Evolutionary conservation across 2,329 filamentous ascomycete genomes (phyloP), one percentile per base, ranked within the genome.

Genomic region (Byssoonygena ceratinophila): DNA sequence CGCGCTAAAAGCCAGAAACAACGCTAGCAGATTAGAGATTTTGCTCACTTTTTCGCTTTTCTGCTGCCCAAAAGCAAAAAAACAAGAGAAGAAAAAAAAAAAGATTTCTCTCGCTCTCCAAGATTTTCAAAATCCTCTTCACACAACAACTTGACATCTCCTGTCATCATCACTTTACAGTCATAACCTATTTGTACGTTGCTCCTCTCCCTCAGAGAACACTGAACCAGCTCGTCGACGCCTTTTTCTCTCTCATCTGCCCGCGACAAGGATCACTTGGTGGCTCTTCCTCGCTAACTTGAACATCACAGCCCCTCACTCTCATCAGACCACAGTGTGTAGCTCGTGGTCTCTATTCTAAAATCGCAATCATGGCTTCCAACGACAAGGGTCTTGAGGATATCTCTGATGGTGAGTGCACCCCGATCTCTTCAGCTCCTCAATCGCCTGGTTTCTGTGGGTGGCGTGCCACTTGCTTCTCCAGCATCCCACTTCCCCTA

Each of bases 341-440:
- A 73, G 84, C 83, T 85, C 87, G 85, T 81, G 83, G 79, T 81
- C 73, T 59, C 67, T 67, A 65, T 64, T 61, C 58, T 48, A 66
- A 75, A 78, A 76, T n/a, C 83, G 83, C 87, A 91, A 96, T 85
- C 82, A 97, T 97, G 91, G 91, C 90, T 88, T 70, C 74, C 57
- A 83, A 84, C 73, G 86, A 88, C 68, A 95, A 94, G 81, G 91
- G 91, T 81, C 88, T 97, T 78, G 90, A 96, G 81, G 91, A 97
- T 74, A 84, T 95, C 76, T 85, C 87, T 72, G 89, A 94, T 80
- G 82, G 88, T 94, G 79, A 78, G 87, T 83, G 40, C 43, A 53
- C 23, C 45, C 43, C 51, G 1, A 56, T 1, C 51, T 55, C 51
- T 43, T 3, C 36, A 16, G 46, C 54, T 16, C 2, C 32, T 32